Base-by-base conservation (phyloP, 257 asterid genomes). In the Agastache rugosa region DNA sequence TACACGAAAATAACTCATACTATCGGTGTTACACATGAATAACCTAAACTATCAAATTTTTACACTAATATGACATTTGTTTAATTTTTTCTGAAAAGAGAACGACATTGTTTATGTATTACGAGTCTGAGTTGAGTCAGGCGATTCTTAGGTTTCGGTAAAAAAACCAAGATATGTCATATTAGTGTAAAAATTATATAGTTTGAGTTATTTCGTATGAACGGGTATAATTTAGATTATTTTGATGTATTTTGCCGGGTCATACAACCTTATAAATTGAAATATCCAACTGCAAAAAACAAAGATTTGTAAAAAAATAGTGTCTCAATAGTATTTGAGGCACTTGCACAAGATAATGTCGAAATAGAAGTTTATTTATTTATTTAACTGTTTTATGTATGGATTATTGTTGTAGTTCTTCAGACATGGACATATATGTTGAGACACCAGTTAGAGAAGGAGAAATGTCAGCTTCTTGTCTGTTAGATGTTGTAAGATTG, bases 401-500 rank as follows among this genome's bases (percentile, higher is more conserved):
- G 4, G 20, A 48, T 5, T 11, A 29, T 47, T 61, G 37, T 48
- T 61, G 19, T n/a, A 20, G 50, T 48, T 55, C n/a, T 44, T 48
- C 9, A 72, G 60, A 61, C 69, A 25, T 20, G 72, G 60, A 60
- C 71, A 76, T 63, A 44, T 68, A 61, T 69, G 69, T 48, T 22
- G 9, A 55, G 74, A 56, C 79, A 69, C 34, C 35, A 15, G n/a
- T 45, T 67, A 37, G 55, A 19, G 31, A 17, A 56, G 6, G 17
- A 41, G 54, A 23, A 39, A 27, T 37, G 72, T 54, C 67, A 41
- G 53, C 63, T 59, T 69, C 65, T 76, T 76, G 70, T 45, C 27
- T 67, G 74, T 58, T 75, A 75, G 62, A 75, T 55, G 62, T 56
- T 67, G 69, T 58, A 48, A 67, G 55, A 34, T 67, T 58, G 73